Base-by-base conservation (phyloP, 2,329 filamentous ascomycete genomes). In the Xylariaceae sp. region DNA sequence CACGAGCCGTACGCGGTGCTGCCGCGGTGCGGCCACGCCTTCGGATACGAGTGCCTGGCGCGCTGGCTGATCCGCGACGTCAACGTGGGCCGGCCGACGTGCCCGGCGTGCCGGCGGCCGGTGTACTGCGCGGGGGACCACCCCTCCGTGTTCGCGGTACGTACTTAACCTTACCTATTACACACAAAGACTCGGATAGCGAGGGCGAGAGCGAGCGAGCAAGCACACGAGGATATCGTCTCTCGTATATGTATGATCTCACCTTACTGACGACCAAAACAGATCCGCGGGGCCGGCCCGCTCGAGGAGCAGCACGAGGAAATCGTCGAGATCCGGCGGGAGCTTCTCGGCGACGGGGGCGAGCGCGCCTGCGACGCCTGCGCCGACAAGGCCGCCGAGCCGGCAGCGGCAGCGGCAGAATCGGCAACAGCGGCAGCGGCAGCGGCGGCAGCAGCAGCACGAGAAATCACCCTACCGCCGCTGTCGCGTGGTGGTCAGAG, bases 1-100 rank as follows among this genome's bases (percentile, higher is more conserved):
- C 42, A 43, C 18, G 36, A 43, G 21, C 10, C 12, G 6, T 44
- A 39, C 16, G 21, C 27, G 3, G 40, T 46, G 5, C 32, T 44
- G 2, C 42, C 40, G 5, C 16, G n/a, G 1, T 47, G 44, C 8
- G 30, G 30, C 7, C 30, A 32, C 13, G 30, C 30, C 3, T 32
- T 32, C 21, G 30, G 30, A 9, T 32, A 32, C 21, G 21, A 32
- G 19, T 32, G 30, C 19, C n/a, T 32, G 5, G 24, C n/a, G 13
- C n/a, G 17, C 10, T 32, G 30, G 30, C 17, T 30, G 8, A 22
- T 19, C 17, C 19, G 14, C 7, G 21, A 24, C n/a, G 14, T 23
- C 10, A 24, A 25, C 21, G 8, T 16, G 13, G 10, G 8, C 3
- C 24, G 17, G 3, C 19, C 21, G 6, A 22, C 13, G 12, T 32